Evolutionary conservation across 257 asterid species (phyloP), one percentile per base, ranked within the genome.

Genomic region (Nicotiana benthamiana): DNA sequence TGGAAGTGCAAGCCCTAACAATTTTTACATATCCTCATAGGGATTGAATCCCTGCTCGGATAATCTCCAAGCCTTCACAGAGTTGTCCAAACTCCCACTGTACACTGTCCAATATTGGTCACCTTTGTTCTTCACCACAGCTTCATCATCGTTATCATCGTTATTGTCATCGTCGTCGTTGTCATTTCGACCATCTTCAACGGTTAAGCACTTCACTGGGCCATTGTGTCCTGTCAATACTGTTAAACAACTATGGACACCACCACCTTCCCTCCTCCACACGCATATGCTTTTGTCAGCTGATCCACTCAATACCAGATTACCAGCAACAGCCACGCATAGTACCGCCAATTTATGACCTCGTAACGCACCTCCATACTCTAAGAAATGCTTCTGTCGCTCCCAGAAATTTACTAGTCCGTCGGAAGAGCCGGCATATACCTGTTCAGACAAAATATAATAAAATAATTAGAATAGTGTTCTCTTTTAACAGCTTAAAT

Each of bases 301-400:
- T 15, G 98, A 96, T 0, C 99, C 99, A 63, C 97, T 96, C 57
- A 94, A 15, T 61, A 96, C 95, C 83, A 94, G 40, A 0, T 81
- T 89, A 24, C 97, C 97, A 13, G 86, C 97, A 60, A 67, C 88
- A 1, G 92, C 97, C 62, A 93, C 18, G 53, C 98, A 96, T 36
- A 96, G 79, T 66, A 96, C 98, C 9, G 97, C 99, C 80, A 90
- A n/a, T 85, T 91, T 96, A 80, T 96, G 99, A 10, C 98, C 98
- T 80, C 97, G 79, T 70, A 96, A 57, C 3, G 90, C 93, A 51
- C 99, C 99, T 74, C 95, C 93, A 85, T 90, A 88, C 0, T 88
- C 66, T 83, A 93, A 81, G 86, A 86, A 91, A 53, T 83, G 88
- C 89, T 89, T 91, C 56, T 82, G 90, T 0, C 87, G 81, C 80